Base-by-base conservation (phyloP, 2,329 filamentous ascomycete genomes). In the Fusarium mexicanum region DNA sequence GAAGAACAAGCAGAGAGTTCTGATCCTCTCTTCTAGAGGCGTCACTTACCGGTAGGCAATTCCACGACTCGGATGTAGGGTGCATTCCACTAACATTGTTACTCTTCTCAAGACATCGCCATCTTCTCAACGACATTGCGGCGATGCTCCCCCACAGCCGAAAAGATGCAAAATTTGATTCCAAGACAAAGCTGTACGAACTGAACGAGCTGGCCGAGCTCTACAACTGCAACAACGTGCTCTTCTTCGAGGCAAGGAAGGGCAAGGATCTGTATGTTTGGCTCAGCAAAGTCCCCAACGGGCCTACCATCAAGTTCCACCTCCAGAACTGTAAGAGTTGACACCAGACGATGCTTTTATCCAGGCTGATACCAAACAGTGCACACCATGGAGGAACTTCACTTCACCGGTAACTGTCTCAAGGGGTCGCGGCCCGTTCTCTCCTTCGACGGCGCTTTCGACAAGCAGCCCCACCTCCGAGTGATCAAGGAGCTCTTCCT, bases 141-240 rank as follows among this genome's bases (percentile, higher is more conserved):
- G 89, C 93, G 37, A 91, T 99, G 83, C 91, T 99, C 75, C 96
- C 96, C 6, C 96, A 99, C 83, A 92, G 92, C 75, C 91, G 94
- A 80, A 98, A 97, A 86, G 96, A 99, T 82, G 94, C 93, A 78
- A 99, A 99, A 85, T 94, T 98, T 76, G 96, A 99, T 83, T 96
- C 94, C 61, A 98, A 98, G 85, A 95, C 94, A 43, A 95, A 96
- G 86, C 88, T 95, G 77, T 89, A 91, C 88, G 87, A 93, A 81
- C 89, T 97, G 59, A 96, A 96, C 84, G 94, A 95, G 80, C 85
- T 90, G 47, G 87, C 87, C 65, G 90, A 92, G 80, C 78, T 98
- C 37, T 96, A 97, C 87, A 97, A 96, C 81, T 97, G 94, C 89
- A 98, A 97, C 85, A 96, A 97, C 81, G 90, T 96, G 65, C 89